Evolutionary conservation across 495 filamentous ascomycete genomes (phyloP).

Genomic region (Aspergillus baeticus): DNA sequence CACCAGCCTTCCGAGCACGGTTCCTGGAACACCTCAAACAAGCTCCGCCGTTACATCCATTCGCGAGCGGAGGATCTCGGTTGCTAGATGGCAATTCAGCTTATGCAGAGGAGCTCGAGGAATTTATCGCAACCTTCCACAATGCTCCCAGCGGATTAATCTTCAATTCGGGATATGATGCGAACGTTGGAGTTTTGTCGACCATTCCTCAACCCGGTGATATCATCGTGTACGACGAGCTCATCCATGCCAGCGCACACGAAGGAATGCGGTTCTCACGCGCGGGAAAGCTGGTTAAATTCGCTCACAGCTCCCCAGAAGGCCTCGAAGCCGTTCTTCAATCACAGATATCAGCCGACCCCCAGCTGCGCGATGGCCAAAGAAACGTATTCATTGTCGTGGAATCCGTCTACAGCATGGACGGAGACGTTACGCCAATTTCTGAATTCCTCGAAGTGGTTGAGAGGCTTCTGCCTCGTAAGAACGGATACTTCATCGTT

Average conservation of each 20-base stretch:
- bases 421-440: slow-evolving; percentile 71
- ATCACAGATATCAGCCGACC: slow-evolving; percentile 29
- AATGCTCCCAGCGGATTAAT: slow-evolving; percentile 62
- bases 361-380: slow-evolving; percentile 28
- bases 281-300: slow-evolving; percentile 47
- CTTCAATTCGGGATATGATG: slow-evolving; percentile 78
- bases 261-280: slow-evolving; percentile 73
- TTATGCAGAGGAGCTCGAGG: slow-evolving; percentile 63
- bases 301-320: slow-evolving; percentile 60
- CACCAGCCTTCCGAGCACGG: slow-evolving; percentile 27
- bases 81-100: slow-evolving; percentile 63
- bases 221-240: slow-evolving; percentile 68
- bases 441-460: slow-evolving; percentile 55
- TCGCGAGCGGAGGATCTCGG: slow-evolving; percentile 45
- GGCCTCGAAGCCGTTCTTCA: slow-evolving; percentile 41
- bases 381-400: slow-evolving; percentile 62
- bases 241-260: slow-evolving; percentile 74
- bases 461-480: slow-evolving; percentile 51
- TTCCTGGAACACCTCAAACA: slow-evolving; percentile 32
- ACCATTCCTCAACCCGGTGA: slow-evolving; percentile 69
- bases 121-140: slow-evolving; percentile 64
- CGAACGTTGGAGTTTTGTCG: slow-evolving; percentile 67
- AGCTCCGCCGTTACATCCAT: slow-evolving; percentile 31
- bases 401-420: slow-evolving; percentile 83
- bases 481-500: slow-evolving; percentile 68